Base-by-base conservation (phyloP, 2,329 filamentous ascomycete genomes). In the Diatrype stigma region DNA sequence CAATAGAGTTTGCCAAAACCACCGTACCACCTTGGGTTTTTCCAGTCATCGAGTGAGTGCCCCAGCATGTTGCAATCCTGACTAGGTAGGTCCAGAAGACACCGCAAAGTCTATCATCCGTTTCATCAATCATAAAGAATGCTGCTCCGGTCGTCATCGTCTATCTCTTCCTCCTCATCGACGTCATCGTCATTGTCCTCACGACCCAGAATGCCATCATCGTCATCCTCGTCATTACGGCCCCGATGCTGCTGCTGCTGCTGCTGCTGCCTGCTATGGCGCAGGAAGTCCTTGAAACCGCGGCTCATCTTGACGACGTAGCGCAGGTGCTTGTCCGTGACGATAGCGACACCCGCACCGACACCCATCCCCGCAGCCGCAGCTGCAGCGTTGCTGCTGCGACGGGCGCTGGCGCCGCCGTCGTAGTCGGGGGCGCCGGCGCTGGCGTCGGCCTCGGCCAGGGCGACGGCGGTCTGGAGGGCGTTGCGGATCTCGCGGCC, bases 291-390 rank as follows among this genome's bases (percentile, higher is more conserved):
- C 63, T 67, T 70, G 53, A 72, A 71, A 3, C 69, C 68, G 11
- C 60, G 58, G 53, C 68, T 71, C 70, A 72, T 70, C 59, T 63
- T 66, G 40, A 65, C 68, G 28, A 72, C 68, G 16, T 64, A 60
- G n/a, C 61, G 55, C 4, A 72, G 51, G 51, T 71, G 68, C 50
- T 59, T 63, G n/a, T 70, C 68, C 2, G 62, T 57, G 30, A 72
- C 60, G 1, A 55, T 51, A 14, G 70, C 30, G 30, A 14, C 14
- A 34, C 30, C 30, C 7, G 14, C 30, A 7, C 30, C 30, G 30
- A 7, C 30, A 7, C 14, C 30, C 30, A 34, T 7, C 30, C 7
- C 30, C 30, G 7, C 30, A 34, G 30, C 30, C 30, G 7, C 30
- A 34, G 30, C 30, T 34, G n/a, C n/a, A n/a, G n/a, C n/a, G n/a